phyloP scores from a whole-genome alignment of 139 green algal species.

The Coelastrella sp. region DNA sequence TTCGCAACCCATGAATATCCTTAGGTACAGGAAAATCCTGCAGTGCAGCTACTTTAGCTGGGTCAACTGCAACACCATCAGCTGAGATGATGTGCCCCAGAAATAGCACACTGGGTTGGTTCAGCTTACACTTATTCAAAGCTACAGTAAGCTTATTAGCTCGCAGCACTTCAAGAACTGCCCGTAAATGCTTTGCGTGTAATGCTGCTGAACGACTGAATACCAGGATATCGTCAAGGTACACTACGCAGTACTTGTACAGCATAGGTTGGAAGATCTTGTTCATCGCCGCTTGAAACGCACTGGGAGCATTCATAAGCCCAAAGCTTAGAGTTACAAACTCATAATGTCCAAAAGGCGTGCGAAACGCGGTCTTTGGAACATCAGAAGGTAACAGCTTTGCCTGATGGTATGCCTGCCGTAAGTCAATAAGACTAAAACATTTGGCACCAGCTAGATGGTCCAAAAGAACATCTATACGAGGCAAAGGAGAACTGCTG shows the following conservation, averaged over 20 bases:
- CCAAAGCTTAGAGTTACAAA: conserved; percentile 58
- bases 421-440: conserved; percentile 6
- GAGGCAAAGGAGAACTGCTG: conserved; percentile 23
- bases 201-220: neutral
- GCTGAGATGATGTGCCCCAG: conserved; percentile 3
- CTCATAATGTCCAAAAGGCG: conserved; percentile 23
- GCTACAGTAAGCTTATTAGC: neutral
- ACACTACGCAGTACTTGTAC: conserved; percentile 20
- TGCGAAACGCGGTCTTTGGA: conserved; percentile 12
- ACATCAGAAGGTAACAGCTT: conserved; percentile 1
- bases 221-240: conserved; percentile 11
- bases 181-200: neutral
- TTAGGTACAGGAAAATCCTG: conserved; percentile 5
- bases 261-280: neutral
- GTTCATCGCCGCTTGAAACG: conserved; percentile 62
- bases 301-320: conserved; percentile 65
- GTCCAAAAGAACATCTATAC: conserved; percentile 26
- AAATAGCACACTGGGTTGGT: neutral
- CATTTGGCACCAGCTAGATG: neutral
- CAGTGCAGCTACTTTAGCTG: conserved; percentile 9
- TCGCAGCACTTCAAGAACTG: neutral
- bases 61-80: conserved; percentile 15
- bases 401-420: conserved; percentile 10
- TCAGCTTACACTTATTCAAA: neutral
- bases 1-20: neutral